Evolutionary conservation across 169 alveolate genomes (phyloP), one percentile per base, ranked within the genome.

Genomic region (Theileria parva): DNA sequence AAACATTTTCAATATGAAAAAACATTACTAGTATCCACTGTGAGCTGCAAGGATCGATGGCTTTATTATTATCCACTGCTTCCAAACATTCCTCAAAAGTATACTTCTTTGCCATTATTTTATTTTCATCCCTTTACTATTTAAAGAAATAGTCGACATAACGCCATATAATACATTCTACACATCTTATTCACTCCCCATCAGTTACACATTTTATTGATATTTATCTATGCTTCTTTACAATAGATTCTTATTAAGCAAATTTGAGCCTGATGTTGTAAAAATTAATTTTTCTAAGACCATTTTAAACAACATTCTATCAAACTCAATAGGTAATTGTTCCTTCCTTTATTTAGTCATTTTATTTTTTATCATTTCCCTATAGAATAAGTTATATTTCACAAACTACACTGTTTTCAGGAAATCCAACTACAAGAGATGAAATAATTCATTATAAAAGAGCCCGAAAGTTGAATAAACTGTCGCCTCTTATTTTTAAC

Each of bases 401-500:
- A 67, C 15, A 28, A 27, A 28, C 59, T 67, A 67, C 15, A 1
- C 0, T 37, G 0, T 57, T 37, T 67, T 19, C 79, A 81, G 88
- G 88, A 68, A 81, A 81, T 21, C 84, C 88, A 6, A 81, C 88
- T 0, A 65, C 86, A 12, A 81, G 69, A 68, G 88, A 81, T 67
- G 88, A 81, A 73, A 60, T 81, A 17, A 17, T 25, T 25, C 76
- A 73, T 44, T 81, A 65, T 79, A 81, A 81, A 39, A 30, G 74
- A 34, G 83, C 77, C 27, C 78, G 70, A 69, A 89, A 79, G 50
- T 51, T 80, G 11, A 80, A 73, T 15, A 71, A 79, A n/a, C 80
- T 90, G 27, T 90, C 94, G 9, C 94, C 94, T 12, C 66, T 80
- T 21, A 83, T 90, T 48, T 84, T 80, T 51, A 91, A 88, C 32